phyloP scores from a whole-genome alignment of 768 basidiomycete genomes.

The Collybiopsis confluens region DNA sequence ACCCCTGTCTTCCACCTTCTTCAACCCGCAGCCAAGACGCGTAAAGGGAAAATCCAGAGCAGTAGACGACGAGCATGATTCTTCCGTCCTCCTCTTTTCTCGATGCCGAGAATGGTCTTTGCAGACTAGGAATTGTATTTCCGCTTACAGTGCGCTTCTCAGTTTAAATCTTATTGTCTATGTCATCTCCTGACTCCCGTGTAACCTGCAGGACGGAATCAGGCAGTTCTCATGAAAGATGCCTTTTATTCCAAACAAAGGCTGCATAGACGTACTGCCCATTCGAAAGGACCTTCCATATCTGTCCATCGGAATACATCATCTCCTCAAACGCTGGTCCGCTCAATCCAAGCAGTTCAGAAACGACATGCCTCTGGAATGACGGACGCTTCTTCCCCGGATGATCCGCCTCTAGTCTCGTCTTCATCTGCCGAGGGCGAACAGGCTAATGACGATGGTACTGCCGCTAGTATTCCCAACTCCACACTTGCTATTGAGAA shows the following conservation, averaged over 20 bases:
- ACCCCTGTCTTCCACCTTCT: slow-evolving; percentile 44
- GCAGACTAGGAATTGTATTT: slow-evolving; percentile 37
- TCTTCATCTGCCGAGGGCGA: background rate
- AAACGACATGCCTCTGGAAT: slow-evolving; percentile 24
- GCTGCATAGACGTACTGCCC: background rate
- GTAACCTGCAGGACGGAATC: slow-evolving; percentile 3
- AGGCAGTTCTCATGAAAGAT: background rate
- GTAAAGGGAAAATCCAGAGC: slow-evolving; percentile 53
- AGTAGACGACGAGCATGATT: slow-evolving; percentile 22
- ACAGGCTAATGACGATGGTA: background rate
- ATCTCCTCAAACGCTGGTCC: background rate
- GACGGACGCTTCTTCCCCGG: slow-evolving; percentile 7
- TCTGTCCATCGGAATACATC: slow-evolving; percentile 1
- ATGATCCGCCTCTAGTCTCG: background rate
- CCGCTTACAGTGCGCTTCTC: slow-evolving; percentile 41
- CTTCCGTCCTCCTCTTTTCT: slow-evolving; percentile 25
- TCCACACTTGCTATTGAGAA: background rate
- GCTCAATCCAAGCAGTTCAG: background rate
- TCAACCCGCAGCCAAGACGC: slow-evolving; percentile 48
- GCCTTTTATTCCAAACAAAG: background rate
- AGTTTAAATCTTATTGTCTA: too few relatives aligned
- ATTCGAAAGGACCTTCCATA: background rate
- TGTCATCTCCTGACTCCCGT: too few relatives aligned
- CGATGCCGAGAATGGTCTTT: slow-evolving; percentile 45
- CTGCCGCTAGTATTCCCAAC: background rate